Evolutionary conservation across 2,329 filamentous ascomycete species (phyloP).

Genomic region (Fusarium transvaalense): DNA sequence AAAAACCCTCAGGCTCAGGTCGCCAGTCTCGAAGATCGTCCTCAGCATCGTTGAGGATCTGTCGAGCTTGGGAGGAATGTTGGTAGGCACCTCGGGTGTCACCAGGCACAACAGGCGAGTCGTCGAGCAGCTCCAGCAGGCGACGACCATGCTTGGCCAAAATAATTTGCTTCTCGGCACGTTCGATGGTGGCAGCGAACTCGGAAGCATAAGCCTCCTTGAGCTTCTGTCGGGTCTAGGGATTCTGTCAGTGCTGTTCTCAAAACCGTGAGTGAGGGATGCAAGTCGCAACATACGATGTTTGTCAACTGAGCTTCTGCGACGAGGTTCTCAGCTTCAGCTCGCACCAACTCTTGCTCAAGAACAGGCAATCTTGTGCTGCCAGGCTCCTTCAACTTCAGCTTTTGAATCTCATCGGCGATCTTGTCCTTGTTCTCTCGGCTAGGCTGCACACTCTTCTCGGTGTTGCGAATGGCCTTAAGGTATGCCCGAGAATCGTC

Average conservation of each 20-base stretch:
- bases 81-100: conserved; percentile 79
- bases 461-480: conserved; percentile 95
- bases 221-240: conserved; percentile 92
- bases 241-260: conserved; percentile 22
- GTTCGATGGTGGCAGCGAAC: conserved; percentile 91
- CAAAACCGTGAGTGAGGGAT: not conserved
- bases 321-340: conserved; percentile 95
- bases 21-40: conserved; percentile 85
- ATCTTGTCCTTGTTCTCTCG: conserved; percentile 90
- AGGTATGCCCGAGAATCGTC: conserved; percentile 86
- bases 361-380: conserved; percentile 84
- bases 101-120: conserved; percentile 89
- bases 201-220: conserved; percentile 94
- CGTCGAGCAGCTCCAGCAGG: conserved; percentile 87
- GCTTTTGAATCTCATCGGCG: conserved; percentile 88
- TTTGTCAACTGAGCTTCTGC: conserved; percentile 97
- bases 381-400: conserved; percentile 93
- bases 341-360: conserved; percentile 95
- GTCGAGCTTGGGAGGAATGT: conserved; percentile 75
- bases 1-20: conserved; percentile 56
- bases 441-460: conserved; percentile 93
- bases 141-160: conserved; percentile 91
- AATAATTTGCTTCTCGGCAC: conserved; percentile 96
- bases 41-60: conserved; percentile 93
- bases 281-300: conserved; percentile 70